Evolutionary conservation across 2,329 filamentous ascomycete species (phyloP), one percentile per base, ranked within the genome.

Genomic region (Aspergillus sp.): DNA sequence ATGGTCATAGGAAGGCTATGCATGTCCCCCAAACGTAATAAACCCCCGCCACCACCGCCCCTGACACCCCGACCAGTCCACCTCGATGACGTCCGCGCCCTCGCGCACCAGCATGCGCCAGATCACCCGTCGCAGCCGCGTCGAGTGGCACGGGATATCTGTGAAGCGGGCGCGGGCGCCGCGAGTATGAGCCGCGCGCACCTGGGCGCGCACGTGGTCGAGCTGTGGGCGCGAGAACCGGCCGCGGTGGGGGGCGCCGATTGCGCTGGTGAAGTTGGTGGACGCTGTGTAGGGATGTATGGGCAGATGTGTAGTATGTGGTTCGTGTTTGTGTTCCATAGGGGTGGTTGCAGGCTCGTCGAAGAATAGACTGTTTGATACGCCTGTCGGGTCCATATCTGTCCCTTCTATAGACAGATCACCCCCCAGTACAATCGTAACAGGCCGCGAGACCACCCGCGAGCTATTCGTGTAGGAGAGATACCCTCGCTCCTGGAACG

Each of bases 381-480:
- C 26, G 5, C 9, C 9, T 10, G 26, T 8, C 22, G 3, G 1
- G 26, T 30, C 26, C 6, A 30, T 1, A 8, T 26, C 8, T 1
- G 24, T 8, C 7, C 6, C 24, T 5, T 26, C 24, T 2, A 26
- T 8, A 8, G 26, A 30, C 8, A 11, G 8, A 11, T 30, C 17
- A 14, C 63, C 58, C 1, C 56, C 58, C 14, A 66, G 49, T 1
- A 69, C 58, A 3, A 69, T 47, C 1, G 63, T 67, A 4, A 68
- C 51, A 3, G 58, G 54, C 6, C 63, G 54, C 7, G 55, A 50
- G 4, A 65, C 46, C 17, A 66, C 20, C 13, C 47, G 49, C 2
- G 46, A 53, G 2, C 58, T 49, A 46, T 59, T 58, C 14, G 19
- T 42, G 40, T 65, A 60, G 1, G 63, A 61, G 3, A 69, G 53